These are phyloP conservation scores for Earliella scabrosa DNA, from an alignment of 1,284 basidiomycete genomes.

Conservation along the genomic window DNA sequence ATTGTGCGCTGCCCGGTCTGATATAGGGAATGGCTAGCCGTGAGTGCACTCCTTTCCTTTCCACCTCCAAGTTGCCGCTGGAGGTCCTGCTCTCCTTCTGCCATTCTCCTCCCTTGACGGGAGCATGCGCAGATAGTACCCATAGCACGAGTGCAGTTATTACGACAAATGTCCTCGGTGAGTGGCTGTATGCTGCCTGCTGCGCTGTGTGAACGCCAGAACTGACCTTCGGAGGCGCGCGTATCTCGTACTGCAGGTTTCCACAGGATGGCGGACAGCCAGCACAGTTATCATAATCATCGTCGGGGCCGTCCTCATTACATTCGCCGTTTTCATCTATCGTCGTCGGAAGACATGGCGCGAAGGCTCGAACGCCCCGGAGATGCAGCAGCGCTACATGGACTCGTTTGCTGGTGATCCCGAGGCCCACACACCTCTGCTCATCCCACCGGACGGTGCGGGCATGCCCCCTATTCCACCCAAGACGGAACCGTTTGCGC, in stretches of 20 bases:
- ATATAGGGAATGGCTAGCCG: neutral
- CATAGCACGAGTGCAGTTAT: neutral
- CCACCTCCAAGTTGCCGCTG: neutral
- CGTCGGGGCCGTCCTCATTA: constrained; percentile 19
- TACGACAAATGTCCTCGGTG: neutral
- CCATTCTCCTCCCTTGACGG: neutral
- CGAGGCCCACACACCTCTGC: constrained; percentile 19
- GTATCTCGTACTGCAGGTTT: constrained; percentile 3
- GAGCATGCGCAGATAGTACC: neutral
- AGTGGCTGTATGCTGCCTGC: neutral
- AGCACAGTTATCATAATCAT: constrained; percentile 19
- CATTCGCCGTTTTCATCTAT: constrained; percentile 17
- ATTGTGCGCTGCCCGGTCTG: constrained; percentile 1
- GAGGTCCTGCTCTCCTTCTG: neutral
- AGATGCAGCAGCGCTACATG: constrained; percentile 23
- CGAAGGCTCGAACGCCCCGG: neutral
- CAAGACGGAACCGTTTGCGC: constrained; percentile 8
- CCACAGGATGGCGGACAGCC: constrained; percentile 25
- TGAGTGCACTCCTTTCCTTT: neutral
- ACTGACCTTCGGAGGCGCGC: neutral
- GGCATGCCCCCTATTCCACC: constrained; percentile 10
- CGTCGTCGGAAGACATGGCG: constrained; percentile 12
- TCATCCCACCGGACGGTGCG: neutral
- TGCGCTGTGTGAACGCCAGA: neutral
- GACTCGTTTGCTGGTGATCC: constrained; percentile 14